Evolutionary conservation across 2,329 filamentous ascomycete species (phyloP).

Genomic region (Fusarium sp.): DNA sequence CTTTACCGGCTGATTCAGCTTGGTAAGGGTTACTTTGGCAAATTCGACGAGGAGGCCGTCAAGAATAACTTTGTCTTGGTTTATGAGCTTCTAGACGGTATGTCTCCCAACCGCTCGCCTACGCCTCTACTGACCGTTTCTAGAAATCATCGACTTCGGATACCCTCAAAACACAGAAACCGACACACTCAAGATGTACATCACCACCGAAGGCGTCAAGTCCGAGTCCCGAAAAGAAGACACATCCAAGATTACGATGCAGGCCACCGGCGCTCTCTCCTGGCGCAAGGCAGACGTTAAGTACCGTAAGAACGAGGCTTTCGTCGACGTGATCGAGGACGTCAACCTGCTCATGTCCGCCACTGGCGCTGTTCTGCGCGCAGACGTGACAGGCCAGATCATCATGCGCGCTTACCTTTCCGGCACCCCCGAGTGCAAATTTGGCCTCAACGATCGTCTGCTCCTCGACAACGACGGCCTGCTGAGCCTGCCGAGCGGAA

Average conservation of each 20-base stretch:
- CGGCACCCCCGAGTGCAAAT: slow-evolving; percentile 98
- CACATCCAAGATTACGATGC: slow-evolving; percentile 98
- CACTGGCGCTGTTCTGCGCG: slow-evolving; percentile 90
- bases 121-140: neutral
- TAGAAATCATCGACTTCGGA: slow-evolving; percentile 98
- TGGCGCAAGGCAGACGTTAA: slow-evolving; percentile 98
- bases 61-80: slow-evolving; percentile 99
- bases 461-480: slow-evolving; percentile 84
- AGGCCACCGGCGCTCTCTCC: slow-evolving; percentile 94
- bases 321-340: slow-evolving; percentile 99
- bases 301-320: slow-evolving; percentile 99
- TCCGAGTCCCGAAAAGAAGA: slow-evolving; percentile 88
- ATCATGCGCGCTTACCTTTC: slow-evolving; percentile 98
- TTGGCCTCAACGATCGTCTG: slow-evolving; percentile 94
- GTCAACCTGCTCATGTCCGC: slow-evolving; percentile 99
- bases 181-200: slow-evolving; percentile 99
- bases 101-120: neutral
- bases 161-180: slow-evolving; percentile 99
- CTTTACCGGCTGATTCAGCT: slow-evolving; percentile 90
- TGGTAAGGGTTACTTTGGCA: slow-evolving; percentile 96
- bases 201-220: slow-evolving; percentile 98
- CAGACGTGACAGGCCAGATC: slow-evolving; percentile 97
- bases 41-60: slow-evolving; percentile 98
- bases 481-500: slow-evolving; percentile 75
- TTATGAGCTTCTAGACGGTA: slow-evolving; percentile 95